phyloP scores from a whole-genome alignment of 306 rosid species.

The Ormosia semicastrata region DNA sequence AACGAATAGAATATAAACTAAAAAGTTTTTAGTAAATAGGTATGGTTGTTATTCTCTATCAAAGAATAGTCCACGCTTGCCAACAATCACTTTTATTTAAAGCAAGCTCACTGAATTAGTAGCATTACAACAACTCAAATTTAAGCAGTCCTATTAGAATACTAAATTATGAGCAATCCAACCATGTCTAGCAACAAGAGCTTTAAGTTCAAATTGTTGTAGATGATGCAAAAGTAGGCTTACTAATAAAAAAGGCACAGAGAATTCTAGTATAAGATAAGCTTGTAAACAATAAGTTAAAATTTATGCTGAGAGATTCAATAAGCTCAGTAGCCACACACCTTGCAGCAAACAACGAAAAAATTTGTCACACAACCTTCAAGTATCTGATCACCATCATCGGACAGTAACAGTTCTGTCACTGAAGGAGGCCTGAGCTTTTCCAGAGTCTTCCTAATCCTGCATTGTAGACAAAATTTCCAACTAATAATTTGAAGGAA shows the following conservation, averaged over 20 bases:
- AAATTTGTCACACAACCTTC: slow-evolving; percentile 88
- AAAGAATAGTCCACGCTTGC: not conserved
- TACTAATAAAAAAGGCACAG: not conserved
- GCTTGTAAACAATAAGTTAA: not conserved
- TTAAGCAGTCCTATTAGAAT: not conserved
- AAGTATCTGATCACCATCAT: slow-evolving; percentile 75
- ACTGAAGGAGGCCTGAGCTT: slow-evolving; percentile 78
- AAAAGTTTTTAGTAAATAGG: not conserved
- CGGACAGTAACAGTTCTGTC: slow-evolving; percentile 80
- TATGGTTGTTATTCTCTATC: not conserved
- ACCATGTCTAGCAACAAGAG: not conserved
- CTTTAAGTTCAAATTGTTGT: slow-evolving; percentile 16
- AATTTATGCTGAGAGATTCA: not conserved
- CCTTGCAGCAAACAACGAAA: slow-evolving; percentile 78
- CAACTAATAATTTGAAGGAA: slow-evolving; percentile 5
- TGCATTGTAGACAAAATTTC: slow-evolving; percentile 32
- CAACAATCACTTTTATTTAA: not conserved
- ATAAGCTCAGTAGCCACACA: slow-evolving; percentile 19
- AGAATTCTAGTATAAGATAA: slow-evolving; percentile 1
- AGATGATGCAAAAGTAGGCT: not conserved
- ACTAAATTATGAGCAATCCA: not conserved
- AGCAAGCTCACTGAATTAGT: slow-evolving; percentile 10
- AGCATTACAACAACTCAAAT: slow-evolving; percentile 17
- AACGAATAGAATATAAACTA: not conserved
- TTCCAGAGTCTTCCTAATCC: slow-evolving; percentile 78